Evolutionary conservation across 495 filamentous ascomycete genomes (phyloP), one percentile per base, ranked within the genome.

Genomic region (Platismatia glauca): DNA sequence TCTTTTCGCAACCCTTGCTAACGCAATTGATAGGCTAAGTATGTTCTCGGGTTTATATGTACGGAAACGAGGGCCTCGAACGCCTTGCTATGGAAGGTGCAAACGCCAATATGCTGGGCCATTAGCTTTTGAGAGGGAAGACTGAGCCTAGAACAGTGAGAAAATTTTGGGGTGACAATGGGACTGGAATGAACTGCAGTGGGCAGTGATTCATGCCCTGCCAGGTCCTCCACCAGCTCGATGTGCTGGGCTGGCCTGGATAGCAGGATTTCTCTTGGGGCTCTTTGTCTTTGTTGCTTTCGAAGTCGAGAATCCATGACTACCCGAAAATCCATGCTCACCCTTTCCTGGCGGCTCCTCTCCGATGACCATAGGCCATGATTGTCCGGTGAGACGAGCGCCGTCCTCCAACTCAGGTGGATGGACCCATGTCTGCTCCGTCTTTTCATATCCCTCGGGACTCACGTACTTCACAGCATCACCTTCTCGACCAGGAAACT

Each of bases 391-490:
- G 48, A 69, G 67, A 13, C 63, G 61, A 7, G 60, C 71, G 29
- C 67, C 68, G 33, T 68, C 67, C 62, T 76, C 72, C 20, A 73
- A 56, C 20, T 64, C 68, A 7, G 75, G 73, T 7, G 73, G 72
- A 61, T 79, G 74, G 5, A 77, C 62, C 66, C 70, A 74, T 4
- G 70, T 73, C 59, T 70, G 64, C 59, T 78, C 69, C 20, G 66
- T 75, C 33, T 70, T 62, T 64, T 72, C 62, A 62, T 70, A 61
- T 22, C 76, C 76, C 33, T 79, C 70, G 12, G 69, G 60, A 15
- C 65, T 69, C 7, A 64, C 70, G 48, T 72, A 76, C 41, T 59
- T 65, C 60, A 55, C 29, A 22, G 44, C 38, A 46, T 71, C 69
- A 41, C 69, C 69, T 64, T 71, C 69, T 38, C 55, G 55, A 33